Percentiles rank a stretch among this genome's conserved stretches.
Conservation (phyloP, 1,139 yeast genomes). For the Protomyces macrosporus region DNA sequence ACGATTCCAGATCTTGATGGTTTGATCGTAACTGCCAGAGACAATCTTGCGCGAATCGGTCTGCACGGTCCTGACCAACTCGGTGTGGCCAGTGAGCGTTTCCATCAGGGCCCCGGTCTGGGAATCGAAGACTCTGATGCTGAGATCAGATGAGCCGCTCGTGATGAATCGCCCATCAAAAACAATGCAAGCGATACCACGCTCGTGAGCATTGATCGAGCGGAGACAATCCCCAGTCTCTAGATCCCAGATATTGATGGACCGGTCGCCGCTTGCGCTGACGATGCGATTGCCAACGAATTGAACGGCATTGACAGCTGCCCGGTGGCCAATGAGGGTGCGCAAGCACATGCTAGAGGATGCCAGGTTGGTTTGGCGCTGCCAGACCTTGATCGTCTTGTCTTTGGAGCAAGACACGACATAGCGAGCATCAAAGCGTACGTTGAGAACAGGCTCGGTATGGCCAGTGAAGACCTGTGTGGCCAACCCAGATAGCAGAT, state of each 20-base stretch:
- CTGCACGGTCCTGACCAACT: constrained; percentile 28
- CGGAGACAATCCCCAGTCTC: constrained; percentile 84
- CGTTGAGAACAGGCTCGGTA: constrained; percentile 27
- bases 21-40: constrained; percentile 36
- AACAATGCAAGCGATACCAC: constrained; percentile 31
- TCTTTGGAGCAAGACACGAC: constrained; percentile 30
- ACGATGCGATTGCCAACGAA: constrained; percentile 26
- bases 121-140: constrained; percentile 46
- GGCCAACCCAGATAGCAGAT: constrained; percentile 58
- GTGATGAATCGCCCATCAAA: constrained; percentile 33
- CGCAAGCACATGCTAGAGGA: constrained; percentile 16
- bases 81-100: constrained; percentile 61
- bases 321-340: constrained; percentile 28
- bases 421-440: constrained; percentile 23
- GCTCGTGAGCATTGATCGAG: constrained; percentile 42
- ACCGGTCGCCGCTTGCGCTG: constrained; percentile 66
- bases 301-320: constrained; percentile 30
- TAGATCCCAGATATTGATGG: constrained; percentile 95
- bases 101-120: constrained; percentile 57
- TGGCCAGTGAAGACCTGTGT: constrained; percentile 68
- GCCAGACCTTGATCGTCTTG: constrained; percentile 29
- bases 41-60: constrained; percentile 27
- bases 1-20: constrained; percentile 53
- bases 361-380: constrained; percentile 1
- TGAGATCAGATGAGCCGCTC: constrained; percentile 37